phyloP scores from a whole-genome alignment of 306 rosid genomes.

The Sechiopsis laciniata region DNA sequence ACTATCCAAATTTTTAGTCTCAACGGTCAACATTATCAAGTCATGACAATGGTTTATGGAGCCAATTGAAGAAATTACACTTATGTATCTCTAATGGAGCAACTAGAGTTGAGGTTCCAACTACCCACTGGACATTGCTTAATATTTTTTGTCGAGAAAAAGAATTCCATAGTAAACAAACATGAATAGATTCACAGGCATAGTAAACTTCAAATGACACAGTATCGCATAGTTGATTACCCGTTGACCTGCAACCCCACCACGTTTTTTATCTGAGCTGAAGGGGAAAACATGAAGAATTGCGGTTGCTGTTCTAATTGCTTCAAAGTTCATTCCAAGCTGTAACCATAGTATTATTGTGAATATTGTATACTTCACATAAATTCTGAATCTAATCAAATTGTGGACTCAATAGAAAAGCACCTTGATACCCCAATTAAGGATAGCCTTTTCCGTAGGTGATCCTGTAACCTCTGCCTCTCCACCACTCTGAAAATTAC shows the following conservation, averaged over 20 bases:
- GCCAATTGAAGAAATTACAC: not conserved
- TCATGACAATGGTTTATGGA: not conserved
- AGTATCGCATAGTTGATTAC: conserved; percentile 29
- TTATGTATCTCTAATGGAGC: not conserved
- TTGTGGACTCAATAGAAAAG: not conserved
- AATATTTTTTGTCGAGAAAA: conserved; percentile 7
- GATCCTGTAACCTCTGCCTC: conserved; percentile 74
- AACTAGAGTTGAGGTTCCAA: not conserved
- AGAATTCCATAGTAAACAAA: not conserved
- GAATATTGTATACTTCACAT: not conserved
- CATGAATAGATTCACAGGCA: not conserved
- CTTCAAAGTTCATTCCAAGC: conserved; percentile 78
- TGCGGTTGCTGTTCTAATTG: conserved; percentile 44
- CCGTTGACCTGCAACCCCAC: conserved; percentile 59
- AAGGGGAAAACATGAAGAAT: conserved; percentile 75
- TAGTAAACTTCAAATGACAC: not conserved
- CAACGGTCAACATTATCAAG: not conserved
- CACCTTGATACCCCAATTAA: conserved; percentile 69
- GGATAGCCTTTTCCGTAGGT: conserved; percentile 89
- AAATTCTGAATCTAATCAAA: no score
- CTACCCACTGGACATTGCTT: not conserved
- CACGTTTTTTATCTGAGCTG: conserved; percentile 82
- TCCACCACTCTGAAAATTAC: conserved; percentile 39
- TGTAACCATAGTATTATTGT: conserved; percentile 31
- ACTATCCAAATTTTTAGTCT: not conserved